These are phyloP conservation scores for Sugiyamaella grinbergsii DNA, from an alignment of 1,139 yeast genomes.

Conservation along the genomic window DNA sequence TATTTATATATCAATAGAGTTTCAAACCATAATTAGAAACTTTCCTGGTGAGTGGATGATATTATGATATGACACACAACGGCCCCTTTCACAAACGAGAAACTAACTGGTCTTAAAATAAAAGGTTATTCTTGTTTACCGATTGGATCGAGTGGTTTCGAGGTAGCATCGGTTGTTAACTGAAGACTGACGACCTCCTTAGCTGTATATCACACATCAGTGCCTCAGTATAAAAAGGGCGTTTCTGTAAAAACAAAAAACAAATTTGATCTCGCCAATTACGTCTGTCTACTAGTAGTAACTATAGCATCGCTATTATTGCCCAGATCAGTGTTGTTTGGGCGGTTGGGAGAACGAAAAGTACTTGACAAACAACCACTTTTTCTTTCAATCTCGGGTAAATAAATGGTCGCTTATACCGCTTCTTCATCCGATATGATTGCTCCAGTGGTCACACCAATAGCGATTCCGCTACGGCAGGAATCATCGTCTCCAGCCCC, in stretches of 20 bases:
- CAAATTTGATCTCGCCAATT: too few relatives aligned
- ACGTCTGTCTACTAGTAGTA: too few relatives aligned
- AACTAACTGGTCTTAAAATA: background rate
- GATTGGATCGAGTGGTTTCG: background rate
- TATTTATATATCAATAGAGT: too few relatives aligned
- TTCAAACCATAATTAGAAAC: too few relatives aligned
- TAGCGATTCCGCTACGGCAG: slow-evolving; percentile 1
- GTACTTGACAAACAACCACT: background rate
- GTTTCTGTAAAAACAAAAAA: too few relatives aligned
- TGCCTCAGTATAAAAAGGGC: too few relatives aligned
- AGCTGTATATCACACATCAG: too few relatives aligned
- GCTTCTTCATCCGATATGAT: slow-evolving; percentile 1
- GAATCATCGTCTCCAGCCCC: slow-evolving; percentile 1
- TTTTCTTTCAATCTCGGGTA: background rate
- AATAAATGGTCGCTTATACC: background rate
- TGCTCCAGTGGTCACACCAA: slow-evolving; percentile 1
- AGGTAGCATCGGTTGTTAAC: too few relatives aligned
- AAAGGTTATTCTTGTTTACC: background rate
- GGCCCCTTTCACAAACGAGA: background rate
- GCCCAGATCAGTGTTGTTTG: background rate
- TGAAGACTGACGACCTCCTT: too few relatives aligned
- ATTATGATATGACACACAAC: background rate
- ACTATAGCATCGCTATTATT: background rate
- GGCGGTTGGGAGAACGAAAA: background rate
- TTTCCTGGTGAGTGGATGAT: background rate